phyloP scores from a whole-genome alignment of 2,329 filamentous ascomycete species.

The Paecilomyces sp. region DNA sequence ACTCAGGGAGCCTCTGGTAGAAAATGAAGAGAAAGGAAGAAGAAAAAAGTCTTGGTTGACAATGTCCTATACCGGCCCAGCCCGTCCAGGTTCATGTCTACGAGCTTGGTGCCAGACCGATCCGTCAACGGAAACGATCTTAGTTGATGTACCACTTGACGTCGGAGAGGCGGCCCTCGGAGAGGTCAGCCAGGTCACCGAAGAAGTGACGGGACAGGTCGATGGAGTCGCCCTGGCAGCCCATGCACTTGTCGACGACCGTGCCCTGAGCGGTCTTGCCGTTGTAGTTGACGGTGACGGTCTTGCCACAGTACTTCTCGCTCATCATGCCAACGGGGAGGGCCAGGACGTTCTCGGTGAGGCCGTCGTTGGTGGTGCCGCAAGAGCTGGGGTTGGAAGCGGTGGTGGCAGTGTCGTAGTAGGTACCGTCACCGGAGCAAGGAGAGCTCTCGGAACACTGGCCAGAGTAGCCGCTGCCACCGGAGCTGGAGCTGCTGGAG shows the following conservation, averaged over 20 bases:
- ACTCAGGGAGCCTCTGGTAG: neutral
- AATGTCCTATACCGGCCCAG: constrained; percentile 1
- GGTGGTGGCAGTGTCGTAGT: constrained; percentile 62
- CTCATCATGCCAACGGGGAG: constrained; percentile 59
- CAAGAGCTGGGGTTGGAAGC: constrained; percentile 46
- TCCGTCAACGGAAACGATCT: constrained; percentile 4
- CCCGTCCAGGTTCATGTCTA: constrained; percentile 1
- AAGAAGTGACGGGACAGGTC: constrained; percentile 57
- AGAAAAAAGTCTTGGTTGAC: neutral
- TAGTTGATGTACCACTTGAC: constrained; percentile 36
- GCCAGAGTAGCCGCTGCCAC: constrained; percentile 9
- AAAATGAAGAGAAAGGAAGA: neutral
- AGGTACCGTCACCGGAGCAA: constrained; percentile 61
- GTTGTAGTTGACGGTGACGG: constrained; percentile 54
- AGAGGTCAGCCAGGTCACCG: constrained; percentile 36
- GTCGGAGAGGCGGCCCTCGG: constrained; percentile 33
- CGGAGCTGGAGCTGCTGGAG: constrained; percentile 8
- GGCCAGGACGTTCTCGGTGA: constrained; percentile 58
- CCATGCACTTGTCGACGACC: constrained; percentile 70
- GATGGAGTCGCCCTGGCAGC: constrained; percentile 51
- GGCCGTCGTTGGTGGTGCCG: constrained; percentile 54
- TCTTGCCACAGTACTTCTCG: constrained; percentile 65
- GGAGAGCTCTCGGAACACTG: constrained; percentile 18
- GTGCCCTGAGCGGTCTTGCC: constrained; percentile 53
- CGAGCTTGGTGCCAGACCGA: neutral